phyloP scores from a whole-genome alignment of 2,329 filamentous ascomycete genomes.

The Blastomyces gilchristii region DNA sequence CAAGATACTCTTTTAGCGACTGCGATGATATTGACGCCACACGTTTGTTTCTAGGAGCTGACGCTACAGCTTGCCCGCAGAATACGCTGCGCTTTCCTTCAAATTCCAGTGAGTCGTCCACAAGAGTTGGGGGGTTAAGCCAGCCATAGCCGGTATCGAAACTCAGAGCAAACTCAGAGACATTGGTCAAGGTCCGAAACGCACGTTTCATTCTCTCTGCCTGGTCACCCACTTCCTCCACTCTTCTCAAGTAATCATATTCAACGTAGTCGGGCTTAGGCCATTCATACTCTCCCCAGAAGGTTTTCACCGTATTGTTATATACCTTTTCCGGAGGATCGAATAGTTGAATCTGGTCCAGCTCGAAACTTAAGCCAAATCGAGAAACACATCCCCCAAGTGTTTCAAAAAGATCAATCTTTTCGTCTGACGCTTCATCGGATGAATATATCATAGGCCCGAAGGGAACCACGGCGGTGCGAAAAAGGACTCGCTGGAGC shows the following conservation, averaged over 20 bases:
- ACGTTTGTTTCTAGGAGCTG: not conserved
- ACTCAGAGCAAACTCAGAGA: slow-evolving; percentile 56
- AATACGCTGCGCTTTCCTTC: slow-evolving; percentile 39
- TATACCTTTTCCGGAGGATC: slow-evolving; percentile 45
- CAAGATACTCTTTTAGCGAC: not conserved
- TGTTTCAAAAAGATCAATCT: slow-evolving; percentile 44
- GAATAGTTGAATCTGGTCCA: slow-evolving; percentile 41
- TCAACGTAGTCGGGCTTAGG: slow-evolving; percentile 50
- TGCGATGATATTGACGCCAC: not conserved
- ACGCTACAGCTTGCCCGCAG: slow-evolving; percentile 20
- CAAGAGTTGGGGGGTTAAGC: slow-evolving; percentile 52
- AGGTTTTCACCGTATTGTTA: slow-evolving; percentile 46
- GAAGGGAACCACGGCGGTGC: slow-evolving; percentile 56
- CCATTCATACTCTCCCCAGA: slow-evolving; percentile 59
- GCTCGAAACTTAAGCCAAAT: slow-evolving; percentile 59
- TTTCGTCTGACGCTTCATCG: slow-evolving; percentile 26
- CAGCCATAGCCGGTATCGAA: slow-evolving; percentile 59
- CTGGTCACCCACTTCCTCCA: slow-evolving; percentile 56
- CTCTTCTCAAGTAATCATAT: slow-evolving; percentile 48
- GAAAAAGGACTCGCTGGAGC: slow-evolving; percentile 50
- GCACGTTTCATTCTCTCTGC: slow-evolving; percentile 51
- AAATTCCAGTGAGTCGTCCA: slow-evolving; percentile 39
- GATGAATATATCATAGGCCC: slow-evolving; percentile 47
- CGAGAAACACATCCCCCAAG: slow-evolving; percentile 52
- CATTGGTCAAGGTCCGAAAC: slow-evolving; percentile 45